Conservation (phyloP, 345 rosid genomes). For the Acer saccharum region DNA sequence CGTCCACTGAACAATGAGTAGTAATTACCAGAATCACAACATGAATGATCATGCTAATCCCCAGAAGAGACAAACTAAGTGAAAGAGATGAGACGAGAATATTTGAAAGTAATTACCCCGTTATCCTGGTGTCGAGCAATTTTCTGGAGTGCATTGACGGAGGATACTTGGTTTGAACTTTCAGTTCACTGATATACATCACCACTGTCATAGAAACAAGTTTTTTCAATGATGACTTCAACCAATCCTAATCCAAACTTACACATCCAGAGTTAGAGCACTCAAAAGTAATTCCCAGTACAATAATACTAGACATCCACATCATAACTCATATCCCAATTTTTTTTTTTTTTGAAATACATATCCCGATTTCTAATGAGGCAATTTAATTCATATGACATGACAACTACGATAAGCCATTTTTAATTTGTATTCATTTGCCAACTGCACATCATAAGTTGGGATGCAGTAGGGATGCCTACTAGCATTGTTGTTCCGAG, state of each 20-base stretch:
- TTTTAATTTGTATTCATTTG: not conserved
- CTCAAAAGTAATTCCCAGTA: not conserved
- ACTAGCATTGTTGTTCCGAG: not conserved
- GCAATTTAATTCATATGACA: not conserved
- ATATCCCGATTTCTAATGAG: not conserved
- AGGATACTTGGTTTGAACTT: constrained; percentile 5
- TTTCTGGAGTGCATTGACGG: not conserved
- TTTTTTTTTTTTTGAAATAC: not conserved
- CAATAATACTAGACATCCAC: not conserved
- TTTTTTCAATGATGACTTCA: not conserved
- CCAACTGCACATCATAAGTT: not conserved
- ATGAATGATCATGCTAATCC: not conserved
- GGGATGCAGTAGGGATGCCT: not conserved
- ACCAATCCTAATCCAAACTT: not conserved
- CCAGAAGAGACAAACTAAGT: not conserved
- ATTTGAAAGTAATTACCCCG: not conserved
- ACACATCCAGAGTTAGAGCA: not conserved
- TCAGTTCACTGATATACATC: not conserved
- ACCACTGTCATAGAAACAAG: not conserved
- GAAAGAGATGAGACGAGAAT: not conserved
- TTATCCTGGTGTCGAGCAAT: not conserved
- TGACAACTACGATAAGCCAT: not conserved
- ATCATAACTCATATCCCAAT: not conserved
- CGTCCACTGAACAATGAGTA: not conserved
- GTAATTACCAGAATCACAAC: not conserved